Base-by-base conservation (phyloP, 2,329 filamentous ascomycete species). In the Xylaria polymorpha region DNA sequence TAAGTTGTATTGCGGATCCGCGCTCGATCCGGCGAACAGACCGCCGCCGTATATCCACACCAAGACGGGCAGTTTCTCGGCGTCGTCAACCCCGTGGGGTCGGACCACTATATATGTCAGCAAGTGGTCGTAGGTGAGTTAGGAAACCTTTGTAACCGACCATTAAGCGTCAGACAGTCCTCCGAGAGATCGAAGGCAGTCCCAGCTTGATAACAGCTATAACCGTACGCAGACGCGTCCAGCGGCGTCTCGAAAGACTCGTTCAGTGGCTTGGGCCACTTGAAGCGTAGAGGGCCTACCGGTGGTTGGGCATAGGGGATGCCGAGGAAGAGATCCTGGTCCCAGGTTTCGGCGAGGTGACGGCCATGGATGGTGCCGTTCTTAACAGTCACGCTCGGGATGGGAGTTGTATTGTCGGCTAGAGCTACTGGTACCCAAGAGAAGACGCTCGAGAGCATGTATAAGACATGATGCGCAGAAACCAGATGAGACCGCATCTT, bases 31-130 rank as follows among this genome's bases (percentile, higher is more conserved):
- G 43, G 82, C 79, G 60, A 80, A 83, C 6, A 87, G 82, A 1
- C 85, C 86, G 39, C 86, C 87, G n/a, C 86, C 83, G 71, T 90
- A 87, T 37, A 91, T 88, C 88, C 89, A 92, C 0, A 81, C 76
- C 0, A 81, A 60, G 55, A 85, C 83, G 2, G 83, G 83, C 1
- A 84, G 73, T 3, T 35, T 61, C 14, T 76, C 69, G 0, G 48
- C 14, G 22, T 0, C 1, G 0, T 71, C 67, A 12, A 74, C 75
- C 0, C 77, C 79, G 0, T 80, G 70, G 0, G 83, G 81, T 0
- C 82, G 79, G 20, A 84, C 75, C 15, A 85, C 80, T 66, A 7
- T 0, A 1, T 20, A 7, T 12, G 37, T 53, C 48, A 53, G 2
- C 29, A 37, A 15, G 22, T 8, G n/a, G 25, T 4, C 35, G 8